These are phyloP conservation scores for Ophioceras dolichostomum DNA, from an alignment of 2,329 filamentous ascomycete species.

Conservation along the genomic window DNA sequence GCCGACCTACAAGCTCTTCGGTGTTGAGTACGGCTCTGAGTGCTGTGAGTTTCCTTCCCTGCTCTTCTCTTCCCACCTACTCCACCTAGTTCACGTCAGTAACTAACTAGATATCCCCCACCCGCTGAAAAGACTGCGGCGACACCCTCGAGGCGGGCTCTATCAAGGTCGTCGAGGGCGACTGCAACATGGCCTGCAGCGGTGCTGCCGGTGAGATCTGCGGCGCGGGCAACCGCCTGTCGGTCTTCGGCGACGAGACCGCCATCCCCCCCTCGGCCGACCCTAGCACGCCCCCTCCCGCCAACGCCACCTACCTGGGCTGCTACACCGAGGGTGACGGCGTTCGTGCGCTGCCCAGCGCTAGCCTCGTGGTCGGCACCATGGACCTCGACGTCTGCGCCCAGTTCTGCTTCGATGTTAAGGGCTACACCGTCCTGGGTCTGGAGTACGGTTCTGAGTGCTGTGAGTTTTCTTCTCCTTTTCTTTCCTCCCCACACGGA, in stretches of 20 bases:
- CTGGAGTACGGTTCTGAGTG: conserved; percentile 9
- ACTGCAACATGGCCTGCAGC: not conserved
- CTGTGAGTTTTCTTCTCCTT: too few relatives aligned
- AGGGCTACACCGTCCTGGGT: conserved; percentile 30
- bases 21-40: not conserved
- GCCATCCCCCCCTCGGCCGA: not conserved
- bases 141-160: not conserved
- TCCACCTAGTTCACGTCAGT: too few relatives aligned
- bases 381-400: conserved; percentile 38
- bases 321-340: conserved; percentile 44
- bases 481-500: too few relatives aligned
- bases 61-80: too few relatives aligned
- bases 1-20: not conserved
- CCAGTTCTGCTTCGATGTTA: conserved; percentile 23
- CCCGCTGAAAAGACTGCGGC: not conserved
- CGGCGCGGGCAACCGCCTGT: not conserved
- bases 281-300: too few relatives aligned
- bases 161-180: not conserved
- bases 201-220: not conserved
- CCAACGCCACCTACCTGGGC: conserved; percentile 16
- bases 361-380: conserved; percentile 24
- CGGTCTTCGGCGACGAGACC: not conserved
- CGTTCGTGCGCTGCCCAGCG: conserved; percentile 41
- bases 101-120: too few relatives aligned
- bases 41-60: not conserved